Evolutionary conservation across 1,284 basidiomycete genomes (phyloP), one percentile per base, ranked within the genome.

Genomic region (Leccinum pachyderme): DNA sequence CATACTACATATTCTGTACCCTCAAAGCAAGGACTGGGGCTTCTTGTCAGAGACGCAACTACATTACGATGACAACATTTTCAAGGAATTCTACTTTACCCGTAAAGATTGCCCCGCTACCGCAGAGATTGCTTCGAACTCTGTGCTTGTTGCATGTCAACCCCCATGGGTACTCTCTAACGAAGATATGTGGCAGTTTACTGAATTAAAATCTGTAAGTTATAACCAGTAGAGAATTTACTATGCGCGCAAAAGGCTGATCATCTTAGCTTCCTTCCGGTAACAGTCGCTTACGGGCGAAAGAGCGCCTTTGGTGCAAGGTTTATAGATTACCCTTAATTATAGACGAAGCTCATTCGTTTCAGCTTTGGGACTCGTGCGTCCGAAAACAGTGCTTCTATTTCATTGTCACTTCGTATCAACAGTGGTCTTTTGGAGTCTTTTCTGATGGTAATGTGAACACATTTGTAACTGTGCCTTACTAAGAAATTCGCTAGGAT

Each of bases 381-480:
- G 63, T 69, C 52, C 69, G 70, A 22, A 69, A 67, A 52, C 67
- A 71, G 18, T 72, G 75, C 35, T 72, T 67, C 31, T 75, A 69
- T 59, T 81, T 81, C 53, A 72, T 79, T 7, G 55, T 81, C 22
- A 78, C 79, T 7, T 77, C 74, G n/a, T 81, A 80, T 57, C 68
- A 69, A 44, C 70, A 73, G 5, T 81, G 79, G 79, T 63, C 74
- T 0, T 81, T 81, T 49, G 80, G 80, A 4, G 72, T 71, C 6
- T 82, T 82, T 61, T 76, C 79, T n/a, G 61, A 65, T 61, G 78
- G 79, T 79, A 55, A 45, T 62, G 47, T 52, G 43, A 46, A 15
- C 13, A 12, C 35, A 43, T 39, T 32, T 55, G 13, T 37, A 4
- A n/a, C 55, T 15, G 56, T 57, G 58, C 56, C 5, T 53, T 52